These are phyloP conservation scores for Cubamyces sp. DNA, from an alignment of 768 basidiomycete genomes.

Conservation along the genomic window DNA sequence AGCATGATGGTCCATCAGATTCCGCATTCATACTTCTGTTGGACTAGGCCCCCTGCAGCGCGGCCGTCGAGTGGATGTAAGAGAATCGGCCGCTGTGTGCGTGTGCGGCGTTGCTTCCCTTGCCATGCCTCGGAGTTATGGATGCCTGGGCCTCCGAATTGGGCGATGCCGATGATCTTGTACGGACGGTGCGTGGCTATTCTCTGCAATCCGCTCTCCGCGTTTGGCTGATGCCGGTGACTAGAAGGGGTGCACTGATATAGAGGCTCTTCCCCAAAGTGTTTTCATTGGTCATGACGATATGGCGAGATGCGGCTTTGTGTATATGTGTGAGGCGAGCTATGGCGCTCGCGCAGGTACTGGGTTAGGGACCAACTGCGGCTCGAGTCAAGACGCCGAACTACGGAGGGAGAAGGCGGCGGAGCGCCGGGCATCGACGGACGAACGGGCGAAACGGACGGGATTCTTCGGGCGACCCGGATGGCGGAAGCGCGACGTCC, in stretches of 20 bases:
- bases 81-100: not conserved
- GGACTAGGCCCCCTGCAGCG: not conserved
- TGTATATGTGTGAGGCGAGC: not conserved
- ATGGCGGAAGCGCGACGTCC: not conserved
- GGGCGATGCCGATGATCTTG: not conserved
- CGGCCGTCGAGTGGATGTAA: not conserved
- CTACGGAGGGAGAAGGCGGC: not conserved
- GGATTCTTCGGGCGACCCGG: not conserved
- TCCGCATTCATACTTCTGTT: slow-evolving; percentile 9
- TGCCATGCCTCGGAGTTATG: slow-evolving; percentile 1
- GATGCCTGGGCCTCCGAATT: not conserved
- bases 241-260: not conserved
- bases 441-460: not conserved
- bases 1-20: slow-evolving; percentile 1
- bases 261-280: too few relatives aligned
- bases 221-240: not conserved
- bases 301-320: too few relatives aligned
- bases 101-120: not conserved
- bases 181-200: not conserved
- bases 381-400: not conserved
- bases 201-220: not conserved
- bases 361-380: not conserved
- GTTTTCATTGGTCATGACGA: too few relatives aligned
- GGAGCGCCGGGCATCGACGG: slow-evolving; percentile 7
- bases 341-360: not conserved